Conservation (phyloP, 176 grass and related monocot genomes). For the Cenchrus americanus region DNA sequence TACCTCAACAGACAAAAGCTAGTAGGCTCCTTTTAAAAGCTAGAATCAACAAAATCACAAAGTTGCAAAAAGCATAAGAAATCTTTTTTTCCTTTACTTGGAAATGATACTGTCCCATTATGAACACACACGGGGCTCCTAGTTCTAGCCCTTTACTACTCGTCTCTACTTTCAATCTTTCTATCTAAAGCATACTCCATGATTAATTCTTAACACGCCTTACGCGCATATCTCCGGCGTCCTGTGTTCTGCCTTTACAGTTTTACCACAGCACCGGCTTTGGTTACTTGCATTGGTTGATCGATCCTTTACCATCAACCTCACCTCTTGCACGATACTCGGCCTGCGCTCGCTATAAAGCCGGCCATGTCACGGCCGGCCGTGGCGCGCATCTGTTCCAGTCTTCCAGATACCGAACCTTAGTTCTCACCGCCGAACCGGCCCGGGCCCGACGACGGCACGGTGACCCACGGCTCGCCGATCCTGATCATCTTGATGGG, state of each 20-base stretch:
- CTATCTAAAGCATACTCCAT: neutral
- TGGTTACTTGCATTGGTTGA: constrained; percentile 1
- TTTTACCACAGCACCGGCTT: constrained; percentile 27
- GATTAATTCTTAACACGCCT: neutral
- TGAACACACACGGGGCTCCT: neutral
- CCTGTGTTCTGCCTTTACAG: constrained; percentile 16
- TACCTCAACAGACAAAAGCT: neutral
- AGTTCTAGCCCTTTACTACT: neutral
- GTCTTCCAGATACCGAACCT: neutral
- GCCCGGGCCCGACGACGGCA: constrained; percentile 45
- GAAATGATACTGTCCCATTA: neutral
- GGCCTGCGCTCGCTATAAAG: neutral
- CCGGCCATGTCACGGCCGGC: neutral
- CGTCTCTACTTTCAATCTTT: neutral
- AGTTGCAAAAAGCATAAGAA: neutral
- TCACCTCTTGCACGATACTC: neutral
- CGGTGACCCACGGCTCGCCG: constrained; percentile 57
- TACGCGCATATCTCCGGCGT: neutral
- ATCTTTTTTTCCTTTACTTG: neutral
- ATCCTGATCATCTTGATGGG: constrained; percentile 61
- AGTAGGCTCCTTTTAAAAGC: neutral
- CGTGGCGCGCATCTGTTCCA: constrained; percentile 15
- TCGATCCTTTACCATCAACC: constrained; percentile 33
- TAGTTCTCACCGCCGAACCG: constrained; percentile 46
- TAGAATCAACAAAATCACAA: neutral